Evolutionary conservation across 2,329 filamentous ascomycete genomes (phyloP).

Genomic region (Nemania diffusa): DNA sequence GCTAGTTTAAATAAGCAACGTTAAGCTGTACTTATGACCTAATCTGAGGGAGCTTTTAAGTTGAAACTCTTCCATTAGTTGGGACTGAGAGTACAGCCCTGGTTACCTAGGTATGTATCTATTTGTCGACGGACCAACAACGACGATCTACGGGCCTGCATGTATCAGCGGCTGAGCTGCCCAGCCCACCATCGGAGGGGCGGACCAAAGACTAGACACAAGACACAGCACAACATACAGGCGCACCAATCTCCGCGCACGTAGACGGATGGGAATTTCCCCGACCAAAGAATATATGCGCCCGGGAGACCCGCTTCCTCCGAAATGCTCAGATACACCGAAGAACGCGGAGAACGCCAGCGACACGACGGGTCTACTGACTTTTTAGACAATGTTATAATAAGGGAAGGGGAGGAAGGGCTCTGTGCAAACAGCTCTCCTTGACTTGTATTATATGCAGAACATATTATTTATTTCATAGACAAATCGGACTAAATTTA

Average conservation of each 20-base stretch:
- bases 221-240: conserved; percentile 11
- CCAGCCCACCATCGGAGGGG: not conserved
- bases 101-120: not conserved
- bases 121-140: not conserved
- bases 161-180: not conserved
- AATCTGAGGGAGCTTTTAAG: too few species aligned
- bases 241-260: conserved; percentile 32
- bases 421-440: not conserved
- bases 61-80: too few species aligned
- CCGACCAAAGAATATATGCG: conserved; percentile 5
- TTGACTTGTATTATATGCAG: not conserved
- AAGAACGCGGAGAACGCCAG: conserved; percentile 23
- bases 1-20: too few species aligned
- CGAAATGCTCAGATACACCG: conserved; percentile 16
- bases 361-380: conserved; percentile 4
- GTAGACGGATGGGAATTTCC: conserved; percentile 23
- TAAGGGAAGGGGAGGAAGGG: not conserved
- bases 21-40: too few species aligned
- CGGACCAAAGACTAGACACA: not conserved
- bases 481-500: not conserved
- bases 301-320: conserved; percentile 18
- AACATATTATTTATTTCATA: too few species aligned
- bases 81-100: too few species aligned
- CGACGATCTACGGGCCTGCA: not conserved
- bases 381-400: conserved; percentile 4